These are phyloP conservation scores for Berkeleyomyces rouxiae DNA, from an alignment of 2,329 filamentous ascomycete species.

Conservation along the genomic window DNA sequence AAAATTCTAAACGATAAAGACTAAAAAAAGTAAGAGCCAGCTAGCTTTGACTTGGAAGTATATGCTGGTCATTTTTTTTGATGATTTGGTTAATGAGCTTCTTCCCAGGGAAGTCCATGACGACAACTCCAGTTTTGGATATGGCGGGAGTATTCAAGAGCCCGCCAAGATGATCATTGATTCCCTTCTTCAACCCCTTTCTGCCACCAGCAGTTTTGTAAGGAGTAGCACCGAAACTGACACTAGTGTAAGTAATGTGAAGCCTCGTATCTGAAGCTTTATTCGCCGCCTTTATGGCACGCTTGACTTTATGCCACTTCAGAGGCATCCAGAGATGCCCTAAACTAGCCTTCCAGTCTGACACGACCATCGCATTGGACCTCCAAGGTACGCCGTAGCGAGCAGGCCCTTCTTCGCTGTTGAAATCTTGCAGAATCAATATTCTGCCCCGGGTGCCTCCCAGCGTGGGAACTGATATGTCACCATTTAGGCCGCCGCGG, in stretches of 20 bases:
- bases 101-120: not conserved
- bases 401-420: not conserved
- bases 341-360: not conserved
- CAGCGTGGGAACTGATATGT: not conserved
- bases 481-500: not conserved
- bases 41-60: no score
- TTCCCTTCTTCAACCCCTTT: not conserved
- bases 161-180: not conserved
- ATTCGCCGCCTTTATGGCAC: not conserved
- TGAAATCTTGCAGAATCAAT: not conserved
- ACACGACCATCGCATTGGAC: not conserved
- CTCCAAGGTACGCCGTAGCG: not conserved
- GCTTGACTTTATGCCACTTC: not conserved
- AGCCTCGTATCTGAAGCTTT: not conserved
- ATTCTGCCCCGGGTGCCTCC: not conserved
- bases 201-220: not conserved
- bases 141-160: not conserved
- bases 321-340: not conserved
- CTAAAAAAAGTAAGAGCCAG: no score
- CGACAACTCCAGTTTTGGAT: not conserved
- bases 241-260: not conserved
- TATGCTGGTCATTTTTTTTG: not conserved
- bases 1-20: no score
- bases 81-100: not conserved
- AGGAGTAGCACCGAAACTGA: not conserved